phyloP scores from a whole-genome alignment of 2,329 filamentous ascomycete genomes.

The Colletotrichum sp. region DNA sequence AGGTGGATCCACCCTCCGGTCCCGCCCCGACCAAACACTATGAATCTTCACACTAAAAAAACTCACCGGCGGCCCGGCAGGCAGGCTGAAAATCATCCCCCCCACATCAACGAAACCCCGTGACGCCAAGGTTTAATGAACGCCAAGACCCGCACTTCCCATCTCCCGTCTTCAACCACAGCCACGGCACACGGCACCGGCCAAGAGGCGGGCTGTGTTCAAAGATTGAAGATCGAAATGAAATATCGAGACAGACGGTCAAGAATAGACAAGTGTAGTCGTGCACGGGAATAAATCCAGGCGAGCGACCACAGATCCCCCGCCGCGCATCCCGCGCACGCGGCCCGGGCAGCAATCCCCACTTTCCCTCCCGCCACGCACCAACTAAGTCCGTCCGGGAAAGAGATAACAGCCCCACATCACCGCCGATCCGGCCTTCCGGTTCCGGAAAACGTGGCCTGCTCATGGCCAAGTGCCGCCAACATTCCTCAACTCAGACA shows the following conservation, averaged over 20 bases:
- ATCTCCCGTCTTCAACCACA: not conserved
- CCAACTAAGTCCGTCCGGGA: not conserved
- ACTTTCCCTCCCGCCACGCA: not conserved
- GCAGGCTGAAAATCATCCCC: not conserved
- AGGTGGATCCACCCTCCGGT: not conserved
- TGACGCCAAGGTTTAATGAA: not conserved
- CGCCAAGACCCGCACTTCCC: not conserved
- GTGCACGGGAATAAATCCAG: not conserved
- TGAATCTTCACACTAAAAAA: not conserved
- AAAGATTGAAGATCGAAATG: not conserved
- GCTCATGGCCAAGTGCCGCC: not conserved
- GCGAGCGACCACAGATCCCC: rapidly evolving
- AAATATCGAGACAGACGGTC: rapidly evolving
- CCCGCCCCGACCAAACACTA: not conserved
- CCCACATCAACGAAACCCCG: not conserved
- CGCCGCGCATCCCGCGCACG: not conserved
- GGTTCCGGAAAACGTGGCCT: not conserved
- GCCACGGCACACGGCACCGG: not conserved
- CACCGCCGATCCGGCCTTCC: not conserved
- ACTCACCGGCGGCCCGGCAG: not conserved
- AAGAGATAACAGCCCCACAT: not conserved
- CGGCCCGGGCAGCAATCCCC: not conserved
- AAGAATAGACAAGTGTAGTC: rapidly evolving
- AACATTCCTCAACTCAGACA: not conserved
- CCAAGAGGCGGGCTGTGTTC: not conserved